Base-by-base conservation (phyloP, 2,329 filamentous ascomycete genomes). In the Talaromyces amestolkiae region DNA sequence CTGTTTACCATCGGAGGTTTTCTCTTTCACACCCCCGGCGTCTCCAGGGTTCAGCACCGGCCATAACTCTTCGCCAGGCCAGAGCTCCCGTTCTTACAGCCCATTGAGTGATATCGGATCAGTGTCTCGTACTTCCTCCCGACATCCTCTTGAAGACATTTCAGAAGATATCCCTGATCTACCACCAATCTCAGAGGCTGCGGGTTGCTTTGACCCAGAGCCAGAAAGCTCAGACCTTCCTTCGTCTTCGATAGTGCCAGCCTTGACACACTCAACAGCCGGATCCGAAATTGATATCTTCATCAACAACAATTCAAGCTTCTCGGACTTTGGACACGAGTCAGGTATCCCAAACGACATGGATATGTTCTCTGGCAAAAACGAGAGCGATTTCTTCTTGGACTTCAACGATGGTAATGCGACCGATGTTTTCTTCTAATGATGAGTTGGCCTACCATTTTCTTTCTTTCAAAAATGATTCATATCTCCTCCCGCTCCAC, bases 21-120 rank as follows among this genome's bases (percentile, higher is more conserved):
- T 82, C 62, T 79, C 80, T 2, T 81, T 78, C 65, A 83, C 81
- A 3, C 81, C 81, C 35, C 81, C 81, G 3, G 74, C 79, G 5
- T 83, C 81, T 31, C 81, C 81, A 11, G 77, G 77, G 13, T 75
- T 75, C 66, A 79, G 74, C 62, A 76, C 74, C 19, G 74, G 75
- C 47, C 76, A 78, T 68, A 74, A 76, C 19, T 72, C 75, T 22
- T 80, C 78, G 8, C 76, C 79, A 3, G 67, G 68, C 47, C 68
- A 71, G 27, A 74, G 72, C 58, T 74, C 76, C 27, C 73, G 74
- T 22, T 78, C 79, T 5, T 69, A 79, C 33, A 77, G 74, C n/a
- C 76, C 78, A 24, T 74, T 73, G 56, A 73, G 74, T 8, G 78
- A 79, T 43, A 74, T 77, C 65, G 76, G 76, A 35, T 75, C 75